Evolutionary conservation across 768 basidiomycete genomes (phyloP).

Genomic region (Boletus reticulatus): DNA sequence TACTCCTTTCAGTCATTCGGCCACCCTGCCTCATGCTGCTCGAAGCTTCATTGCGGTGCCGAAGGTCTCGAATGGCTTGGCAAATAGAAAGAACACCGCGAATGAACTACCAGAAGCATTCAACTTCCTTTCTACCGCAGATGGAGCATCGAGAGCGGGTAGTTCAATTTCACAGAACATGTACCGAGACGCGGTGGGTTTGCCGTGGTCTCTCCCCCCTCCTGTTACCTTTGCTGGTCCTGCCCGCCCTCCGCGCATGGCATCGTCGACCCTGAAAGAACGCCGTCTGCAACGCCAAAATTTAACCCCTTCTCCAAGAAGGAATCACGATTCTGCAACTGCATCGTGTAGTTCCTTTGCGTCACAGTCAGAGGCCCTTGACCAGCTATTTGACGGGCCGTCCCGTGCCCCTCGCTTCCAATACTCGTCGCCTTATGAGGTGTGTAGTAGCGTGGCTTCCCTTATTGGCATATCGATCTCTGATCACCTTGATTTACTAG

Average conservation of each 20-base stretch:
- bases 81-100: constrained; percentile 36
- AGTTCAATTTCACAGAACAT: not conserved
- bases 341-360: constrained; percentile 9
- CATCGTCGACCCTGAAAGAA: constrained; percentile 7
- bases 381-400: constrained; percentile 47
- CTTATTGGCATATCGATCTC: not conserved
- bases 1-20: constrained; percentile 15
- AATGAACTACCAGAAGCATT: constrained; percentile 14
- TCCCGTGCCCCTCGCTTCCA: constrained; percentile 31
- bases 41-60: too few relatives aligned
- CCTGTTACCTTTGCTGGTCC: constrained; percentile 51
- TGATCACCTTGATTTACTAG: constrained; percentile 1
- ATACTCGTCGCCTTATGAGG: constrained; percentile 14
- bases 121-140: constrained; percentile 1
- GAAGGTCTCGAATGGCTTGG: constrained; percentile 10
- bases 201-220: constrained; percentile 38
- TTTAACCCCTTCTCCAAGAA: not conserved
- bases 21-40: constrained; percentile 4
- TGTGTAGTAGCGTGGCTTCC: constrained; percentile 5
- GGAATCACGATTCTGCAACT: constrained; percentile 1
- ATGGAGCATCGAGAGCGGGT: constrained; percentile 8
- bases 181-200: constrained; percentile 8
- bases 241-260: constrained; percentile 34
- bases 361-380: constrained; percentile 31
- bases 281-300: constrained; percentile 12